phyloP scores from a whole-genome alignment of 106 monocot genomes.

The Narthecium ossifragum region DNA sequence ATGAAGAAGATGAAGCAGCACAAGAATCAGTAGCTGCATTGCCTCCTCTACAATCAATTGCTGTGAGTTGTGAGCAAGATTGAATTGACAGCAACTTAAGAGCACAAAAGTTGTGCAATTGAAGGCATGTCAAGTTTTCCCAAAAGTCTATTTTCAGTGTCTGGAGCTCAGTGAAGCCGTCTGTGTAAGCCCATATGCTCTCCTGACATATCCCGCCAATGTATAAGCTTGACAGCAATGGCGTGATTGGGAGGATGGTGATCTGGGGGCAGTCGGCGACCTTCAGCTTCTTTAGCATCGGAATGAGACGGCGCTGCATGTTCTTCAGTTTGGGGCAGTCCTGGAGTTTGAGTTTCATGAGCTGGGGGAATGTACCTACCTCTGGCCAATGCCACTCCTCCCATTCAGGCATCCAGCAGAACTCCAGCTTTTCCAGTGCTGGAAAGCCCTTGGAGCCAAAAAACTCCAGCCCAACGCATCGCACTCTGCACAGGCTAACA shows the following conservation, averaged over 20 bases:
- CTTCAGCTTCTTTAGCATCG: background rate
- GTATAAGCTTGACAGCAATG: background rate
- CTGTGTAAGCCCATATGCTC: background rate
- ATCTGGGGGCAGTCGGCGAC: background rate
- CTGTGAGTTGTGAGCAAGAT: background rate
- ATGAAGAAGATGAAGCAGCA: conserved; percentile 9
- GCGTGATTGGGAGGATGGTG: background rate
- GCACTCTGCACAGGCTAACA: conserved; percentile 1
- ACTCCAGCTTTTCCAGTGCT: conserved; percentile 12
- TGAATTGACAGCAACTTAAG: background rate
- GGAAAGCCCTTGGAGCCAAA: conserved; percentile 8
- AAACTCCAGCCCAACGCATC: conserved; percentile 11
- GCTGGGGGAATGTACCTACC: background rate
- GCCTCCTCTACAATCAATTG: conserved; percentile 5
- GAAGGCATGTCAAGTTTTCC: conserved; percentile 2
- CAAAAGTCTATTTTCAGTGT: background rate
- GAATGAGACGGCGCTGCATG: background rate
- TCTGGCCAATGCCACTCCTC: conserved; percentile 14
- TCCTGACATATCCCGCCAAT: conserved; percentile 1
- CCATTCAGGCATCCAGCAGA: conserved; percentile 11
- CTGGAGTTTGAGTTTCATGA: background rate
- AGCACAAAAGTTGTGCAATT: conserved; percentile 3
- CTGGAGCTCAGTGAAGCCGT: background rate
- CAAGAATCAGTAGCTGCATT: background rate
- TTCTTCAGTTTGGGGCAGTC: conserved; percentile 18